Evolutionary conservation across 2,329 filamentous ascomycete genomes (phyloP), one percentile per base, ranked within the genome.

Genomic region (Exophiala spinifera): DNA sequence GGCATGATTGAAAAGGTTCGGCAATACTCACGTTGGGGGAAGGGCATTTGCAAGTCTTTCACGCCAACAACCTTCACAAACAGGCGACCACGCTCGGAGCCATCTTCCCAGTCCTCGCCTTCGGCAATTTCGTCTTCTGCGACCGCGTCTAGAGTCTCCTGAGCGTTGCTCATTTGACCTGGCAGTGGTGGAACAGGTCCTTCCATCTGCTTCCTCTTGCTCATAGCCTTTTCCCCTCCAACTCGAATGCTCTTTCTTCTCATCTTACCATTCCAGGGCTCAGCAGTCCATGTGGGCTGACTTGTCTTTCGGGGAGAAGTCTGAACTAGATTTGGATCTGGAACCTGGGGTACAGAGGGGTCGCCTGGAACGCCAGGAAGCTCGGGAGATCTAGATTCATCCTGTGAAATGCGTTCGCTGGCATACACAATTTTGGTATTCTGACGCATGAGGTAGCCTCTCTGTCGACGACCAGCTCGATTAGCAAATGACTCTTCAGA

Each of bases 11-110:
- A 49, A 11, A 10, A n/a, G n/a, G n/a, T 11, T 28, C n/a, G 20
- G 15, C n/a, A 36, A 25, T 31, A 69, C 87, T 79, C 81, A 94
- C 90, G 92, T 74, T 86, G 88, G 28, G 94, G 91, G 51, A 99
- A 76, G 19, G 94, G 92, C 40, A 97, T 78, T 67, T 96, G 91
- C 34, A 99, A 80, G 65, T 97, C 91, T 71, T 97, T 97, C 61
- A 97, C 91, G 42, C 92, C 91, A 70, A 97, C 87, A n/a, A 99
- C 94, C 76, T 99, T 99, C 62, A 99, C 91, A 65, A 99, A 99
- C 1, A 99, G 79, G 57, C 94, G 81, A 8, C 94, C 94, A 63
- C 94, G 80, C 72, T 99, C 94, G 55, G 86, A 86, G 49, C 85
- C 89, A 55, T 96, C 91, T 51, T 89, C 87, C 8, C 82, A 81